These are phyloP conservation scores for Hypoxylon sp. DNA, from an alignment of 2,329 filamentous ascomycete species.

Conservation along the genomic window DNA sequence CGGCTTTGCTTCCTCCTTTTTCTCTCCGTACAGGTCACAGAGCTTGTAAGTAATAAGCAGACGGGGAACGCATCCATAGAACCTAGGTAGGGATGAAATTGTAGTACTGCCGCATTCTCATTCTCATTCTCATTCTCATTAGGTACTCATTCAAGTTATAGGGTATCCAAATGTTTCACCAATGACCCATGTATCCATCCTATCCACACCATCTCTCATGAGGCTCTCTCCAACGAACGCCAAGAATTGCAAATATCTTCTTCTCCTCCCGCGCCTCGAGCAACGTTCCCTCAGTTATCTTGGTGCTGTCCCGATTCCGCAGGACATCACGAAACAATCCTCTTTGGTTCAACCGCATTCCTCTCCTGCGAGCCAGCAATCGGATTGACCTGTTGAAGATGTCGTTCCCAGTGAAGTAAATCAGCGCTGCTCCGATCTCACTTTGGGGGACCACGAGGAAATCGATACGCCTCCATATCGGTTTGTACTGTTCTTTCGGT, in stretches of 20 bases:
- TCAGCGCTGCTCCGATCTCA: conserved; percentile 83
- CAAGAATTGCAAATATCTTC: conserved; percentile 83
- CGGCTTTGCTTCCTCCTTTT: too few species aligned
- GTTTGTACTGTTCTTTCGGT: conserved; percentile 48
- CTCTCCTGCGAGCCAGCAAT: conserved; percentile 81
- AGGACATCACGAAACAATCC: conserved; percentile 81
- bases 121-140: too few species aligned
- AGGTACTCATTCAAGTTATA: background rate
- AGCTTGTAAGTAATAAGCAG: background rate
- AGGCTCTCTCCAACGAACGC: conserved; percentile 86
- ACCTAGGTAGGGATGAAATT: background rate
- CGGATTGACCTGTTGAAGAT: conserved; percentile 92
- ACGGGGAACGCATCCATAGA: background rate
- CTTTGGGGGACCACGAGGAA: conserved; percentile 83
- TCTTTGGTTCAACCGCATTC: conserved; percentile 85
- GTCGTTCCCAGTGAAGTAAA: conserved; percentile 98
- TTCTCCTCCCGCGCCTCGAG: conserved; percentile 81
- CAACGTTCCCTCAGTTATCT: conserved; percentile 74
- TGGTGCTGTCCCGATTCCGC: conserved; percentile 66
- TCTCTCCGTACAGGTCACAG: too few species aligned
- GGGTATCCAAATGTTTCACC: background rate
- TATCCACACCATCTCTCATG: conserved; percentile 76
- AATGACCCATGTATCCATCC: too few species aligned
- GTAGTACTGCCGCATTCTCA: background rate
- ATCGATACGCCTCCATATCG: conserved; percentile 83